Percentiles rank a stretch among this genome's conserved stretches.
phyloP scores from a whole-genome alignment of 1,284 basidiomycete genomes.

The Puccinia polysora region DNA sequence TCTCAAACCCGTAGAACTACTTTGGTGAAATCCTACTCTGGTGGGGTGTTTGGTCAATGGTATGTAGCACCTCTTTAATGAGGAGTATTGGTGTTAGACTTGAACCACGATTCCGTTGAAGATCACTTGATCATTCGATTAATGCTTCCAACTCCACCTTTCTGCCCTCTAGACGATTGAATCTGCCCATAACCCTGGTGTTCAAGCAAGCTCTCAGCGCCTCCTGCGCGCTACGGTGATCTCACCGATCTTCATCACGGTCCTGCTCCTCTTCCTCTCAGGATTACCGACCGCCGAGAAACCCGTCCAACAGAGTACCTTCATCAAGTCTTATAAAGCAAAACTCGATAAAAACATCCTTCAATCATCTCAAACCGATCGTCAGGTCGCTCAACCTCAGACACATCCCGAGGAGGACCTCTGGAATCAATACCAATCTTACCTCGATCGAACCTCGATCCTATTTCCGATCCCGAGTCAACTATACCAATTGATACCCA shows the following conservation, averaged over 20 bases:
- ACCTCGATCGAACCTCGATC: conserved; percentile 60
- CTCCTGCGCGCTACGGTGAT: conserved; percentile 47
- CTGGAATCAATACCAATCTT: conserved; percentile 49
- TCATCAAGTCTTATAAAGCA: conserved; percentile 60
- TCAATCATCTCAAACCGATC: neutral
- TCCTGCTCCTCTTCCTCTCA: conserved; percentile 62
- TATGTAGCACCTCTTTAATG: too few species aligned
- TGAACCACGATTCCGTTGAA: too few species aligned
- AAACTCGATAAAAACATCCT: conserved; percentile 49
- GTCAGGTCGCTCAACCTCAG: conserved; percentile 45
- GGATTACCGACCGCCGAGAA: conserved; percentile 70
- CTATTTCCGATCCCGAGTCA: conserved; percentile 64
- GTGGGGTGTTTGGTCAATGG: too few species aligned
- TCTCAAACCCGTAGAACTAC: too few species aligned
- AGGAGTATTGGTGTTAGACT: too few species aligned
- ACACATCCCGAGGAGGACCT: conserved; percentile 46
- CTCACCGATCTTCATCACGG: conserved; percentile 51
- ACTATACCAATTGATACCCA: conserved; percentile 62
- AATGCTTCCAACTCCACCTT: too few species aligned
- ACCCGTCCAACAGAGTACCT: conserved; percentile 65
- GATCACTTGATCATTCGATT: too few species aligned
- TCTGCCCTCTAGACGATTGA: too few species aligned
- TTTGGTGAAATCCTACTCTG: too few species aligned
- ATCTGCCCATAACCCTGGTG: conserved; percentile 14
- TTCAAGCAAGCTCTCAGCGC: neutral